Percentiles rank a stretch among this genome's conserved stretches.
phyloP scores from a whole-genome alignment of 805 yeast genomes.

The Sugiyamaella smithiae region DNA sequence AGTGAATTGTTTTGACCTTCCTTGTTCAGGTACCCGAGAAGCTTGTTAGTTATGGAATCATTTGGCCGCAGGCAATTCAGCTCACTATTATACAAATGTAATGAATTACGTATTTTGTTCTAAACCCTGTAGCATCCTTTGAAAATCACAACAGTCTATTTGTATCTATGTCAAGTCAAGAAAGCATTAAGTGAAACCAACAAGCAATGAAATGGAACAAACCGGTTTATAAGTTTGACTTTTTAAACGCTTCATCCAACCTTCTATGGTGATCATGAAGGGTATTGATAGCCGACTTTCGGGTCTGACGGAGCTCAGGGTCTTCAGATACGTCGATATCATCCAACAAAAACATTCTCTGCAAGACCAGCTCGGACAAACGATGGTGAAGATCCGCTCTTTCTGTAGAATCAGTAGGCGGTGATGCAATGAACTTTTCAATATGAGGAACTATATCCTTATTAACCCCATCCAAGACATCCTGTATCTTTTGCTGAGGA shows the following conservation, averaged over 20 bases:
- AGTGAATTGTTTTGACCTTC: conserved; percentile 21
- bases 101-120: too few relatives aligned
- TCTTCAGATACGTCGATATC: conserved; percentile 34
- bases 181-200: too few relatives aligned
- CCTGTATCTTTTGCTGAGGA: conserved; percentile 28
- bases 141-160: too few relatives aligned
- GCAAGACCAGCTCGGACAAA: conserved; percentile 35
- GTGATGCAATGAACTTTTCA: conserved; percentile 20
- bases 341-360: conserved; percentile 35
- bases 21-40: too few relatives aligned
- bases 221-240: too few relatives aligned
- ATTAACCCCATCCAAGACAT: conserved; percentile 26
- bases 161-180: too few relatives aligned
- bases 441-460: conserved; percentile 29
- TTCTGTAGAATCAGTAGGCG: conserved; percentile 23
- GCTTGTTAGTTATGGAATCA: too few relatives aligned
- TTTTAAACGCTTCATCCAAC: conserved; percentile 25
- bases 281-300: conserved; percentile 34
- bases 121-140: too few relatives aligned
- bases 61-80: too few relatives aligned
- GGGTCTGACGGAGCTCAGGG: conserved; percentile 30
- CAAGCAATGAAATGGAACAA: too few relatives aligned
- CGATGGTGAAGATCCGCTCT: conserved; percentile 31
- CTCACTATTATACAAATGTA: too few relatives aligned
- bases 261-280: conserved; percentile 32